Evolutionary conservation across 495 filamentous ascomycete species (phyloP).

Genomic region (Penicillium arizonense): DNA sequence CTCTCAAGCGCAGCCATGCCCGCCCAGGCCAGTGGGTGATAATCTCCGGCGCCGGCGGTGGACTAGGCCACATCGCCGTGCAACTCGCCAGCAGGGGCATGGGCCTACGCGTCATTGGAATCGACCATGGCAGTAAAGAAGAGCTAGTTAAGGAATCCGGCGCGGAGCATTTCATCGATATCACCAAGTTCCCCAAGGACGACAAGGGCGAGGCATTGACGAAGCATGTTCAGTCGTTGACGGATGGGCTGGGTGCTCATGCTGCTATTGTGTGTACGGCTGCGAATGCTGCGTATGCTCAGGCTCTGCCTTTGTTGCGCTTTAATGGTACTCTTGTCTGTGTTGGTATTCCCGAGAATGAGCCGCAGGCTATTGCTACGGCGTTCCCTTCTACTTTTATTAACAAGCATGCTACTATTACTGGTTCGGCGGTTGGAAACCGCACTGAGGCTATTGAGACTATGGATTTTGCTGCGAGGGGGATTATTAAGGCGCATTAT

Average conservation of each 20-base stretch:
- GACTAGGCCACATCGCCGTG: constrained; percentile 64
- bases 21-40: constrained; percentile 62
- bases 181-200: constrained; percentile 53
- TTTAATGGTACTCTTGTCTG: constrained; percentile 66
- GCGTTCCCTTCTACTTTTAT: constrained; percentile 53
- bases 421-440: constrained; percentile 63
- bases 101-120: constrained; percentile 65
- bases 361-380: constrained; percentile 54
- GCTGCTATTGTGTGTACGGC: constrained; percentile 64
- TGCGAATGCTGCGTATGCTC: constrained; percentile 64
- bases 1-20: constrained; percentile 57
- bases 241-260: constrained; percentile 61
- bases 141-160: constrained; percentile 57
- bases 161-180: constrained; percentile 67
- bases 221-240: constrained; percentile 56
- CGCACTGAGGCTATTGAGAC: constrained; percentile 65
- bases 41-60: constrained; percentile 66
- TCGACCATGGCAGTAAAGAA: constrained; percentile 65
- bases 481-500: constrained; percentile 60
- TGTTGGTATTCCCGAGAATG: constrained; percentile 66
- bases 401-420: constrained; percentile 52
- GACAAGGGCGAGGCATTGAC: constrained; percentile 46
- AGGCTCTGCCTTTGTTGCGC: constrained; percentile 55
- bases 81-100: constrained; percentile 63
- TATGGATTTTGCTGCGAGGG: constrained; percentile 60